Evolutionary conservation across 176 grass and related monocot species (phyloP).

Genomic region (Rhynchospora tenuis): DNA sequence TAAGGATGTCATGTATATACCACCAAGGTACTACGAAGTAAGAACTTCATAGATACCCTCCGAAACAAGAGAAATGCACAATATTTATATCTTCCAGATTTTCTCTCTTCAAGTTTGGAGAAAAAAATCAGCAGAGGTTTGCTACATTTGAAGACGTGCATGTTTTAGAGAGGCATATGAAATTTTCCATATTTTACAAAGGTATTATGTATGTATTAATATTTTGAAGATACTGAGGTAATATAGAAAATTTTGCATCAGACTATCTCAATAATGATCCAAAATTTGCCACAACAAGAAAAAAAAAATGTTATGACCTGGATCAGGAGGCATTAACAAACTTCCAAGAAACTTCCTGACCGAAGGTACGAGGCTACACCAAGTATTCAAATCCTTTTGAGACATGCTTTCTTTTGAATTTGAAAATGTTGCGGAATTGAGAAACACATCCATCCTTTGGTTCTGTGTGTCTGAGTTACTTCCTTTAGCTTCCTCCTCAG

Average conservation of each 20-base stretch:
- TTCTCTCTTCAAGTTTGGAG: not conserved
- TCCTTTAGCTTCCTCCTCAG: constrained; percentile 37
- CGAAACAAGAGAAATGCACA: not conserved
- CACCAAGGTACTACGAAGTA: not conserved
- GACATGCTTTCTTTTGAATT: constrained; percentile 58
- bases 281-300: not conserved
- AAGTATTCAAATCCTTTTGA: constrained; percentile 70
- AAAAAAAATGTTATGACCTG: constrained; percentile 35
- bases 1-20: not conserved
- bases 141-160: not conserved
- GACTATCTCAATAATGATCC: not conserved
- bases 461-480: constrained; percentile 23
- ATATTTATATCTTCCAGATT: not conserved
- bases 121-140: not conserved
- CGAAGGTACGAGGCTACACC: constrained; percentile 63
- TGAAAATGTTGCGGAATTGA: constrained; percentile 66
- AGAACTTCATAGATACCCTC: not conserved
- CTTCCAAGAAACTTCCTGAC: constrained; percentile 71
- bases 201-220: not conserved
- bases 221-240: too few relatives aligned
- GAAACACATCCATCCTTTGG: constrained; percentile 45
- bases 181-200: not conserved
- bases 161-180: not conserved
- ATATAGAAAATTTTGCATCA: not conserved
- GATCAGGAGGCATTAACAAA: constrained; percentile 68